Evolutionary conservation across 1,284 basidiomycete genomes (phyloP).

Genomic region (Mycena citricolor): DNA sequence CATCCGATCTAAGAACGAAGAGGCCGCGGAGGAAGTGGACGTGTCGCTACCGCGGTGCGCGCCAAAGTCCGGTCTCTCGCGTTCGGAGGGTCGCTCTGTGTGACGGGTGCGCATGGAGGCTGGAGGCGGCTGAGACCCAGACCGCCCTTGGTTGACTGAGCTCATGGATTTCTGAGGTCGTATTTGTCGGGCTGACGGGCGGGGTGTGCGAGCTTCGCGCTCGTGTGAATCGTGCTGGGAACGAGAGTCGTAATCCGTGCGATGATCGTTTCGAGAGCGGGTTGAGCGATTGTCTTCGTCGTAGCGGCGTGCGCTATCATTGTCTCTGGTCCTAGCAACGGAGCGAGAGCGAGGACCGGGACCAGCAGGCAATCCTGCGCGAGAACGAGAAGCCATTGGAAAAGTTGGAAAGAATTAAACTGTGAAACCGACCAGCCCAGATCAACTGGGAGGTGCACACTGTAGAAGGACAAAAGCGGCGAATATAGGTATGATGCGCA

Average conservation of each 20-base stretch:
- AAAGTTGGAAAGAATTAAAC: constrained; percentile 12
- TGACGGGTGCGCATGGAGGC: constrained; percentile 22
- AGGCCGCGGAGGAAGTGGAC: constrained; percentile 35
- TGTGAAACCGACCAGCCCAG: constrained; percentile 27
- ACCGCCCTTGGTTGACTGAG: constrained; percentile 20
- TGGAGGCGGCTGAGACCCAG: constrained; percentile 12
- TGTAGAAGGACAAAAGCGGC: background rate
- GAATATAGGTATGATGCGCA: too few species aligned
- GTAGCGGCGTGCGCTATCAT: constrained; percentile 16
- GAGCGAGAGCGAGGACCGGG: constrained; percentile 29
- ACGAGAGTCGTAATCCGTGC: too few species aligned
- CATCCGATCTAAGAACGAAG: constrained; percentile 31
- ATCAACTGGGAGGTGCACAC: constrained; percentile 22
- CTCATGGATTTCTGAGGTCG: constrained; percentile 29
- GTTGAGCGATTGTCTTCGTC: constrained; percentile 13
- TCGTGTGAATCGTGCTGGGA: too few species aligned
- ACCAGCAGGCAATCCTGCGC: constrained; percentile 26
- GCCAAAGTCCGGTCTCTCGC: constrained; percentile 25
- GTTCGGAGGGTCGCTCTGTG: constrained; percentile 14
- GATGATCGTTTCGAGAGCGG: too few species aligned
- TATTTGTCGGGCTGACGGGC: constrained; percentile 23
- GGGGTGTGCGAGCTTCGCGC: constrained; percentile 8
- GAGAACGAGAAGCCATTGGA: constrained; percentile 23
- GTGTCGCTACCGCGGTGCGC: constrained; percentile 27
- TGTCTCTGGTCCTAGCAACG: constrained; percentile 15